phyloP scores from a whole-genome alignment of 306 rosid species.

The Hippophae gyantsensis region DNA sequence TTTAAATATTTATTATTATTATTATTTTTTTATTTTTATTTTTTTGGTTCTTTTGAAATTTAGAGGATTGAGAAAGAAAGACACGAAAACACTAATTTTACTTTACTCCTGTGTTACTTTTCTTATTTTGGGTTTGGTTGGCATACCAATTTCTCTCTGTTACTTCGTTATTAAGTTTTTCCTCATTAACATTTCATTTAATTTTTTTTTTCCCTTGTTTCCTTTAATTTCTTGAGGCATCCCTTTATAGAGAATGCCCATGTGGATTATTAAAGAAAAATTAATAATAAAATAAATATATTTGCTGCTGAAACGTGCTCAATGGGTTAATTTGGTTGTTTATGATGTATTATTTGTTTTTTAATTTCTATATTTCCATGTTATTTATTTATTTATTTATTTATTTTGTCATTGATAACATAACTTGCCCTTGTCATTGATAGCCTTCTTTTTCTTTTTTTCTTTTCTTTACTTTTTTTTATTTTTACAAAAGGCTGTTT shows the following conservation, averaged over 20 bases:
- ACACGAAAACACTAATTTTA: constrained; percentile 1
- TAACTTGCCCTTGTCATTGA: not conserved
- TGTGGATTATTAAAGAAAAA: not conserved
- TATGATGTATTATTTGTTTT: not conserved
- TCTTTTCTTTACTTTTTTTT: too few species aligned
- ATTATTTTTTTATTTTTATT: not conserved
- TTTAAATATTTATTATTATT: too few species aligned
- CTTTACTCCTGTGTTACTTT: constrained; percentile 26
- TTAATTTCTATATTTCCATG: not conserved
- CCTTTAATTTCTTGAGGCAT: not conserved
- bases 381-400: not conserved
- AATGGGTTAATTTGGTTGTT: not conserved
- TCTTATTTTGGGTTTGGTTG: not conserved
- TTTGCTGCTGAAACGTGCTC: not conserved
- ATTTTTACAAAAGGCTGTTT: too few species aligned
- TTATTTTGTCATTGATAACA: not conserved
- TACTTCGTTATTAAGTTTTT: not conserved
- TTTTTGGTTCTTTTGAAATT: not conserved
- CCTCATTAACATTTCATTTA: not conserved
- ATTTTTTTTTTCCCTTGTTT: not conserved
- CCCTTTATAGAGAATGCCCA: not conserved
- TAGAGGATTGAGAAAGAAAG: not conserved
- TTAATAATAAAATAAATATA: not conserved
- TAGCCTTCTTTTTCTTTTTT: too few species aligned
- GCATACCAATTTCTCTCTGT: not conserved